Evolutionary conservation across 805 yeast genomes (phyloP), one percentile per base, ranked within the genome.

Genomic region (Hanseniaspora thailandica): DNA sequence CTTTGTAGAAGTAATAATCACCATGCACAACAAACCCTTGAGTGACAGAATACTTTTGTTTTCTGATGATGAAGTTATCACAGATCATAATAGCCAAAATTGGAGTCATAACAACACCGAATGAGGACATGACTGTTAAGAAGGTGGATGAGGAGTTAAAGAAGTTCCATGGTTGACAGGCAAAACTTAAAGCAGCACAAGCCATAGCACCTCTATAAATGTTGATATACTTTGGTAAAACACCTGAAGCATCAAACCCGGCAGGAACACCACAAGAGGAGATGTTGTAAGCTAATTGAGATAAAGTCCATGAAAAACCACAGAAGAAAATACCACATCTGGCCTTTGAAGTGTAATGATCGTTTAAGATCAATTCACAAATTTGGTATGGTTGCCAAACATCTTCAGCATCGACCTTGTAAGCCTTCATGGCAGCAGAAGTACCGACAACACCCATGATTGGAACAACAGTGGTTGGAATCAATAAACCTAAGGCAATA

Each of bases 371-470:
- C 45, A 60, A 57, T 17, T 59, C 58, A 49, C 63, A 63, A 22
- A 71, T 62, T 50, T 66, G 69, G 57, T 59, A 63, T 41, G 75
- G 75, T 56, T 59, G 58, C 75, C 75, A 71, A 36, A 55, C 62
- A 47, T 62, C 61, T 28, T 55, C 57, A 30, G 69, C 71, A 30
- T 12, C 33, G 9, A 46, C 51, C 20, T 38, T 23, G 56, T 72
- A 73, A 17, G 65, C 56, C 41, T 64, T 62, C 36, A 62, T 56
- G 22, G 69, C 63, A 10, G 72, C 65, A 13, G 74, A 70, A 1
- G 74, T 73, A 28, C 73, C 70, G 45, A 72, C 61, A 43, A 73
- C 63, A 57, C 75, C 75, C 60, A 71, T 68, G 10, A 72, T 60
- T 3, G 76, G 76, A 28, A 73, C 69, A 35, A 72, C 53, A 20